Evolutionary conservation across 2,329 filamentous ascomycete species (phyloP).

Genomic region (Periconia sp.): DNA sequence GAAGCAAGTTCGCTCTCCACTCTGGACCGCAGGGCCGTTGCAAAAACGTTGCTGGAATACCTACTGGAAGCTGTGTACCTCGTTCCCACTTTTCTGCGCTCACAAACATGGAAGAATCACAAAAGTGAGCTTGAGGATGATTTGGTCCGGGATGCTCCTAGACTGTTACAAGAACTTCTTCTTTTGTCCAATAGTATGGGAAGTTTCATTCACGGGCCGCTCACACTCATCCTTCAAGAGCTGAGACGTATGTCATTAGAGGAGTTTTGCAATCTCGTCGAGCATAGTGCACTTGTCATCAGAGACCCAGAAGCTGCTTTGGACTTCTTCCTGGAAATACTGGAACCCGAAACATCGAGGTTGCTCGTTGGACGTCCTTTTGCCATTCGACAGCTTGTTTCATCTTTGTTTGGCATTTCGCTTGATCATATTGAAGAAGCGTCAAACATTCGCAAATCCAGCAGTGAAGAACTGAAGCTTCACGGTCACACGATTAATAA

Average conservation of each 20-base stretch:
- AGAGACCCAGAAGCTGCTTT: too few species aligned
- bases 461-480: neutral
- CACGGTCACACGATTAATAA: too few species aligned
- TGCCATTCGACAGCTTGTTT: slow-evolving; percentile 32
- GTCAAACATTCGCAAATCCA: slow-evolving; percentile 8
- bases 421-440: slow-evolving; percentile 46
- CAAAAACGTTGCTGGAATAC: slow-evolving; percentile 14
- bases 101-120: slow-evolving; percentile 16
- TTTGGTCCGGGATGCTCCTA: slow-evolving; percentile 9
- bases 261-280: slow-evolving; percentile 14
- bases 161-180: too few species aligned
- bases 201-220: slow-evolving; percentile 29
- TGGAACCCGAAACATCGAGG: slow-evolving; percentile 15
- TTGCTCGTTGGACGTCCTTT: slow-evolving; percentile 29
- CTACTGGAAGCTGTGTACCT: slow-evolving; percentile 17
- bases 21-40: slow-evolving; percentile 6
- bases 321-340: too few species aligned
- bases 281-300: too few species aligned
- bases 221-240: slow-evolving; percentile 25
- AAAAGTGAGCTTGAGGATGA: slow-evolving; percentile 17
- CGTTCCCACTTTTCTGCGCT: slow-evolving; percentile 16
- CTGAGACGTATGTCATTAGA: slow-evolving; percentile 26
- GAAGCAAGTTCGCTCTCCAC: slow-evolving; percentile 5
- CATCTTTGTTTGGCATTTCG: slow-evolving; percentile 41
- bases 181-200: slow-evolving; percentile 17